Base-by-base conservation (phyloP, 148 eudicot species). In the Silene uniflora region DNA sequence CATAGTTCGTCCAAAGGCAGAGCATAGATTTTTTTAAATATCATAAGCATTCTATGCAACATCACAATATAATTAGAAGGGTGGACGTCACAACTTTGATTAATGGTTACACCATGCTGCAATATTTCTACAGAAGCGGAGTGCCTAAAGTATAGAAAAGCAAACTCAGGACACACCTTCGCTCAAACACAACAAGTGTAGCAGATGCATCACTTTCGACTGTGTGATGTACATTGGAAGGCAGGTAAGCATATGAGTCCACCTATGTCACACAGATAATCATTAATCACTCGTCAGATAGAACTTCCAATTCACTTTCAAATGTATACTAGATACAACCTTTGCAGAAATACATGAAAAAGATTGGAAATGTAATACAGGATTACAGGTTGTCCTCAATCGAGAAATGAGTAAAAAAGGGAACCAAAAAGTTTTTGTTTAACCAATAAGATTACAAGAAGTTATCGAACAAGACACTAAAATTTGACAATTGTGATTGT, bases 231-330 rank as follows among this genome's bases (percentile, higher is more conserved):
- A 76, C 78, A 73, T 87, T 87, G 49, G 96, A 92, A 78, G 99
- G 99, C 47, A 92, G 79, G 78, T 92, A 95, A 75, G 92, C 90
- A 86, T 86, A 95, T 24, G 99, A 88, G 80, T 95, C 99, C 85
- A 95, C 99, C 99, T 95, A 78, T 46, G 85, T 47, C 77, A 73
- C 49, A 76, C 75, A 76, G 69, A 76, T 21, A 46, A 69, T 67
- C 8, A 42, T 25, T 56, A 54, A 56, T 80, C 39, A 76, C n/a
- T n/a, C n/a, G n/a, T n/a, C n/a, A n/a, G n/a, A 47, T 22, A 72
- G 32, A 64, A 42, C 59, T 35, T 69, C 18, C 11, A 22, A 24
- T 47, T 47, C 13, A 17, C 39, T 24, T 49, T 52, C 73, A 70
- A 42, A 23, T 12, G 61, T 67, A 14, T 10, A 16, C 52, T 35